Evolutionary conservation across 179 eudicot species (phyloP).

Genomic region (Spergularia azorica): DNA sequence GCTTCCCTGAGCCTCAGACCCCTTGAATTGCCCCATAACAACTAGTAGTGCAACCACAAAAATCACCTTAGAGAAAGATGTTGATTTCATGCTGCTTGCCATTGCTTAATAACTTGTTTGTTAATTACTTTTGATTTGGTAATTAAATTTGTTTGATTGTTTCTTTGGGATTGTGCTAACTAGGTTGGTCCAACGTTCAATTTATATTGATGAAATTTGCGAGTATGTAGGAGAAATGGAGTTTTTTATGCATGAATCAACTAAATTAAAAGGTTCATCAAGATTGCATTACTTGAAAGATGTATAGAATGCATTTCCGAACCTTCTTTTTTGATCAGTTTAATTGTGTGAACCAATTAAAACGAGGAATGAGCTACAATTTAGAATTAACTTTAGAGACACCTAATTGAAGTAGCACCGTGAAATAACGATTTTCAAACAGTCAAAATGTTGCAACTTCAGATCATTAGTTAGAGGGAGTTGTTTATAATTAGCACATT

Average conservation of each 20-base stretch:
- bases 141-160: background rate
- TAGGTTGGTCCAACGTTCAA: background rate
- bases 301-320: constrained; percentile 11
- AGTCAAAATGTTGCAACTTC: too few species aligned
- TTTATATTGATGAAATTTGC: constrained; percentile 19
- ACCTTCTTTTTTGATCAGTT: constrained; percentile 8
- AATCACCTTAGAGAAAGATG: constrained; percentile 17
- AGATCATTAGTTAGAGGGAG: too few species aligned
- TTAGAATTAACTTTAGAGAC: background rate
- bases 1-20: constrained; percentile 28
- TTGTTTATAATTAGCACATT: too few species aligned
- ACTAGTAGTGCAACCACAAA: constrained; percentile 29
- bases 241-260: constrained; percentile 13
- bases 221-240: constrained; percentile 2
- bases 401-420: background rate
- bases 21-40: constrained; percentile 28
- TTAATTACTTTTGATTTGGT: background rate
- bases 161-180: constrained; percentile 5
- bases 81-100: constrained; percentile 16
- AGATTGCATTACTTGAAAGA: constrained; percentile 9
- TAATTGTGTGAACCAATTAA: constrained; percentile 15
- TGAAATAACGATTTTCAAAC: too few species aligned
- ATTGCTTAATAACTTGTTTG: background rate
- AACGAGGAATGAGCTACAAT: background rate
- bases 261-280: constrained; percentile 14